Evolutionary conservation across 306 rosid genomes (phyloP).

Genomic region (Senna siamea): DNA sequence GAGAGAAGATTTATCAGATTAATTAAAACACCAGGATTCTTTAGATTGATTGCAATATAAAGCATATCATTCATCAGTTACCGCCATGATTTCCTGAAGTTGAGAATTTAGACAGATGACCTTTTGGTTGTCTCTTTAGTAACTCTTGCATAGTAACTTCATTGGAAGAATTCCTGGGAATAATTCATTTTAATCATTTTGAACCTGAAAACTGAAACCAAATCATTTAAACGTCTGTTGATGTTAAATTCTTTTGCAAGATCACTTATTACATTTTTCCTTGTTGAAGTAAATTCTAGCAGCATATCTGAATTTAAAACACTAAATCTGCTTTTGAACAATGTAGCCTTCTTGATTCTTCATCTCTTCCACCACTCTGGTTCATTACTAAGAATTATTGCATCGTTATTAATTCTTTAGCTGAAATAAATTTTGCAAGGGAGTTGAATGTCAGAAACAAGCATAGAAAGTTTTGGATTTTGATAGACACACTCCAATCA

Average conservation of each 20-base stretch:
- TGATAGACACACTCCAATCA: neutral
- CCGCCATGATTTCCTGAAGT: neutral
- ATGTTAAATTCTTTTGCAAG: too few species aligned
- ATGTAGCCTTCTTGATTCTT: neutral
- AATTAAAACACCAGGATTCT: slow-evolving; percentile 1
- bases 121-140: neutral
- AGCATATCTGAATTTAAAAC: neutral
- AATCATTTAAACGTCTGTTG: neutral
- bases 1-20: neutral
- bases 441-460: too few species aligned
- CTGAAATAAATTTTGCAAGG: too few species aligned
- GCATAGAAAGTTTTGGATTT: too few species aligned
- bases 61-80: neutral
- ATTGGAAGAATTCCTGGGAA: neutral
- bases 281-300: too few species aligned
- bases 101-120: slow-evolving; percentile 8
- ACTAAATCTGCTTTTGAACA: slow-evolving; percentile 1
- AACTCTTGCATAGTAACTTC: neutral
- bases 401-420: too few species aligned
- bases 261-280: too few species aligned
- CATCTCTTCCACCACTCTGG: neutral
- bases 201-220: neutral
- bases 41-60: neutral
- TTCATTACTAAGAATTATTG: too few species aligned
- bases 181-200: slow-evolving; percentile 26